Evolutionary conservation across 495 filamentous ascomycete species (phyloP).

Genomic region (Hypoxylon crocopeplum): DNA sequence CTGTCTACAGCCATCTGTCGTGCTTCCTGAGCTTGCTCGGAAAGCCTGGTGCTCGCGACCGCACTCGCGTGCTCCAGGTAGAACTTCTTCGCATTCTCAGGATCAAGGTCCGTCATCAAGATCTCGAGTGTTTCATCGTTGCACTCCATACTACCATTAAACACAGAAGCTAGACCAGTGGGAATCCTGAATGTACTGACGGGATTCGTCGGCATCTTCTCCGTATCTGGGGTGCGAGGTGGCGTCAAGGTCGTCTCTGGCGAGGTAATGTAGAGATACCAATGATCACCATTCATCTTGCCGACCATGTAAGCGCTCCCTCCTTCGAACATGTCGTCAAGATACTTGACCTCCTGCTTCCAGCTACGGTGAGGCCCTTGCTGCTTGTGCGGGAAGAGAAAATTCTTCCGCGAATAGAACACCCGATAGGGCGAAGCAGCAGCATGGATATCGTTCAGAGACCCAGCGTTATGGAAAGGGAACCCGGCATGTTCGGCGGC

Average conservation of each 20-base stretch:
- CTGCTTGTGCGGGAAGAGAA: conserved; percentile 94
- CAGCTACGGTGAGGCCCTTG: conserved; percentile 95
- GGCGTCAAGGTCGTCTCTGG: conserved; percentile 83
- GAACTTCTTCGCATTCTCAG: conserved; percentile 92
- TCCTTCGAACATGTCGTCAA: conserved; percentile 87
- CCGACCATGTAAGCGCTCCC: conserved; percentile 99
- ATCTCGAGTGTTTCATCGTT: conserved; percentile 95
- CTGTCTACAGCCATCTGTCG: conserved; percentile 58
- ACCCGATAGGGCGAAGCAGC: conserved; percentile 91
- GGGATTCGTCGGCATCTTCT: conserved; percentile 44
- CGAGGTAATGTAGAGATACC: conserved; percentile 96
- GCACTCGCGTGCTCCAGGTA: conserved; percentile 92
- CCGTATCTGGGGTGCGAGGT: conserved; percentile 72
- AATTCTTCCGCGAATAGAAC: conserved; percentile 99
- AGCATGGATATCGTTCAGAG: conserved; percentile 63
- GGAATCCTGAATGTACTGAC: conserved; percentile 50
- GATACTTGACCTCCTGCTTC: conserved; percentile 89
- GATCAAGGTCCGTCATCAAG: conserved; percentile 97
- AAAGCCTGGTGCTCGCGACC: conserved; percentile 81
- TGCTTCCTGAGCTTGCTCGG: conserved; percentile 64
- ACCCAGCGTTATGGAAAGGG: conserved; percentile 62
- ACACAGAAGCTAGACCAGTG: conserved; percentile 71
- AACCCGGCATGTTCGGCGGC: conserved; percentile 89
- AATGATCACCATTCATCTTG: conserved; percentile 99
- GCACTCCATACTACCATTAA: conserved; percentile 49